Conservation (phyloP, 1,284 basidiomycete genomes). For the Hypsizygus ulmarius region DNA sequence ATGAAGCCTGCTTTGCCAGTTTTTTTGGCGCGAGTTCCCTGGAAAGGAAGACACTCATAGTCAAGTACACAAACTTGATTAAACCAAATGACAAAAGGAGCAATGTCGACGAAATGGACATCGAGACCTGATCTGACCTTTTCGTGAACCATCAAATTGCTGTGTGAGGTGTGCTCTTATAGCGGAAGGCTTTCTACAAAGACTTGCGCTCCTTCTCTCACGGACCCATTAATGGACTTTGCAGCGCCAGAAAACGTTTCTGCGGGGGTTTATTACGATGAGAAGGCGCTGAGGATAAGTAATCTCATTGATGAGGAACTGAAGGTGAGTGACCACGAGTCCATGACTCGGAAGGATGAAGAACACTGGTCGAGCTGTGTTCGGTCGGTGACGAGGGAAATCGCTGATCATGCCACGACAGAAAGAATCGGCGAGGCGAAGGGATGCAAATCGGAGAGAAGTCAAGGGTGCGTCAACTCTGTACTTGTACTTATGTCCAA, state of each 20-base stretch:
- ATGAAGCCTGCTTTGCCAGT: no score
- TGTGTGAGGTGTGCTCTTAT: not conserved
- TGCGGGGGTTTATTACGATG: constrained; percentile 22
- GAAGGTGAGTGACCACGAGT: constrained; percentile 42
- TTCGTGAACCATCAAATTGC: constrained; percentile 5
- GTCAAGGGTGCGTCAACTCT: constrained; percentile 58
- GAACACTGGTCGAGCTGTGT: not conserved
- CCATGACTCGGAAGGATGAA: not conserved
- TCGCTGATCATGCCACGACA: constrained; percentile 23
- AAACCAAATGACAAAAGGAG: constrained; percentile 16
- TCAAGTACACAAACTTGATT: constrained; percentile 6
- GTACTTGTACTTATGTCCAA: not conserved
- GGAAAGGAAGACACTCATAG: not conserved
- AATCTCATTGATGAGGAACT: constrained; percentile 70
- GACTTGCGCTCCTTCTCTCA: constrained; percentile 3
- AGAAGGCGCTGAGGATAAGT: constrained; percentile 53
- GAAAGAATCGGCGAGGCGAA: constrained; percentile 55
- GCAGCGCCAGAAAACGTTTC: constrained; percentile 5
- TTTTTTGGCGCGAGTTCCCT: no score
- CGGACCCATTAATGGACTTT: constrained; percentile 11
- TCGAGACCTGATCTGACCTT: constrained; percentile 13
- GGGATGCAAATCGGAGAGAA: constrained; percentile 49
- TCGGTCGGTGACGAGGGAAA: not conserved
- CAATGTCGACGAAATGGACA: constrained; percentile 12
- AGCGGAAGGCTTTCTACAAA: not conserved